A percentile compares a stretch with the other conserved stretches of the same genome.
Evolutionary conservation across 257 asterid genomes (phyloP).

Genomic region (Fraxinus anomala): DNA sequence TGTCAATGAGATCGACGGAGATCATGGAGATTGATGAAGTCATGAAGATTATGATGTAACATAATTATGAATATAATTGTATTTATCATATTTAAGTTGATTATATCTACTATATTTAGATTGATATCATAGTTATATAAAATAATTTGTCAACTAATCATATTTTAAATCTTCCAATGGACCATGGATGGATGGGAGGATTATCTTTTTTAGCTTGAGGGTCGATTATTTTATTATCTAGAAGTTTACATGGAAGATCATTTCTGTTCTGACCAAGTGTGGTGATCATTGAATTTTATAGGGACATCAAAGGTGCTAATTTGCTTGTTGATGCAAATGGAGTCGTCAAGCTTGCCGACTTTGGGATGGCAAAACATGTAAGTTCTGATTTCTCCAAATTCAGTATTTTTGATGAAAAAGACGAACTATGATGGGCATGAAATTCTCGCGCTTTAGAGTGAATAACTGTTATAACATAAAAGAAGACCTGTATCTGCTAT

Average conservation of each 20-base stretch:
- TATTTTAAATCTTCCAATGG: not conserved
- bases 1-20: too few relatives aligned
- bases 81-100: too few relatives aligned
- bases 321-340: constrained; percentile 94
- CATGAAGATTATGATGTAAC: too few relatives aligned
- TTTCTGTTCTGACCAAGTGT: constrained; percentile 12
- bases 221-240: not conserved
- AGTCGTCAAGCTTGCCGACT: constrained; percentile 93
- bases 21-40: too few relatives aligned
- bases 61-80: too few relatives aligned
- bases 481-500: not conserved
- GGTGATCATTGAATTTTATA: constrained; percentile 23
- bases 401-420: not conserved
- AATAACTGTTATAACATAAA: not conserved
- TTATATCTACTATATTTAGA: too few relatives aligned
- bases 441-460: not conserved
- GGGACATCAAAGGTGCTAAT: constrained; percentile 93
- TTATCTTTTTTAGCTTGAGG: constrained; percentile 17
- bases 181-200: constrained; percentile 1
- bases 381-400: constrained; percentile 37
- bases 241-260: constrained; percentile 6
- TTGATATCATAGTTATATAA: too few relatives aligned
- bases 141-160: not conserved
- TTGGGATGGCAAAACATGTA: constrained; percentile 95
- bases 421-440: not conserved